phyloP scores from a whole-genome alignment of 2,329 filamentous ascomycete genomes.

The Cladosporium sp. region DNA sequence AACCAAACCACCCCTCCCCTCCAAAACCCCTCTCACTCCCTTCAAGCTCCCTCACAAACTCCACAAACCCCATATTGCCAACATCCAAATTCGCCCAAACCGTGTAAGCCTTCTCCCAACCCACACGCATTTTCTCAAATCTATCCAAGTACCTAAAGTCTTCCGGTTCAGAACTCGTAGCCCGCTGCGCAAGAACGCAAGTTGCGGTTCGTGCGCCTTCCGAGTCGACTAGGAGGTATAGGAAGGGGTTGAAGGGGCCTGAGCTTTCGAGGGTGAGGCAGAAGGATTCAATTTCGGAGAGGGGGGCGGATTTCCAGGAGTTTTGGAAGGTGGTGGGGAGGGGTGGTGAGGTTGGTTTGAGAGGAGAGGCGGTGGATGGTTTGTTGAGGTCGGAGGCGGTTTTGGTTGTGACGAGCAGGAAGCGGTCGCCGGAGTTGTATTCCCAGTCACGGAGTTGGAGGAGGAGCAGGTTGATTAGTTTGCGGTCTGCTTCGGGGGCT shows the following conservation, averaged over 20 bases:
- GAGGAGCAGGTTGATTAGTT: constrained; percentile 16
- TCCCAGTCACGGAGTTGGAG: constrained; percentile 16
- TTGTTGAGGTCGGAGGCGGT: constrained; percentile 13
- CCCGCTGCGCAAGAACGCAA: background rate
- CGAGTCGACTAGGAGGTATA: constrained; percentile 15
- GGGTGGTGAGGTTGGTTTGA: background rate
- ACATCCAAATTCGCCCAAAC: constrained; percentile 19
- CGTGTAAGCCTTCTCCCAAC: constrained; percentile 13
- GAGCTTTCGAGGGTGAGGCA: constrained; percentile 3
- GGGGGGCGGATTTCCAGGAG: constrained; percentile 9
- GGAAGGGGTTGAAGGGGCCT: background rate
- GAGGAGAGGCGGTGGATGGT: background rate
- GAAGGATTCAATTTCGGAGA: constrained; percentile 16
- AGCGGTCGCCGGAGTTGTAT: background rate
- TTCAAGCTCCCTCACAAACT: constrained; percentile 7
- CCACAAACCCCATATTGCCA: constrained; percentile 18
- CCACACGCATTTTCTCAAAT: constrained; percentile 15
- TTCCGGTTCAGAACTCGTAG: background rate
- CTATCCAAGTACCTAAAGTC: background rate
- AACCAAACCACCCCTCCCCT: constrained; percentile 13
- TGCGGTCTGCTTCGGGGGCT: constrained; percentile 14
- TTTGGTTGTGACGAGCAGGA: constrained; percentile 12
- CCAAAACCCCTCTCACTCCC: constrained; percentile 6
- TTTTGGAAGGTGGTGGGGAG: constrained; percentile 1
- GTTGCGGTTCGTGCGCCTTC: constrained; percentile 1